Base-by-base conservation (phyloP, 495 filamentous ascomycete species). In the Xylaria acuta region DNA sequence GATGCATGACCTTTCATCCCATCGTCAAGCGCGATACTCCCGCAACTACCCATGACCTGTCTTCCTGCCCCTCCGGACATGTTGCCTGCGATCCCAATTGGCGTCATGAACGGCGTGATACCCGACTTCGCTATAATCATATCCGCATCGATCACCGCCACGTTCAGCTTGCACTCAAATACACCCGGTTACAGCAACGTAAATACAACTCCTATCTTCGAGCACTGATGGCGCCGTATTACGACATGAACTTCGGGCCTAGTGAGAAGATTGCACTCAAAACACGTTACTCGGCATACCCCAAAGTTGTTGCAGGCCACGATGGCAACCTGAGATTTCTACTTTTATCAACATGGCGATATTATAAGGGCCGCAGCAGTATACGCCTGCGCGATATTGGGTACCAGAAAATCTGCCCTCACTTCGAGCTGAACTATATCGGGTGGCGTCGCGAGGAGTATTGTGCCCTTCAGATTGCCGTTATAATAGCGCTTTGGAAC, bases 281-380 rank as follows among this genome's bases (percentile, higher is more conserved):
- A 45, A 34, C n/a, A 2, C 18, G 12, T 6, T 67, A 54, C 34
- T 67, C 64, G 9, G 67, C 27, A 0, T 47, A 69, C 22, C 67
- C 67, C 20, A 45, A 36, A 20, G 6, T 69, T 38, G 38, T 34
- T 36, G 40, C 14, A 25, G 49, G 36, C 11, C 9, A 22, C 16
- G 22, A 69, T 30, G 67, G 67, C 8, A 49, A 60, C 5, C 53
- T 60, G 7, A 69, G n/a, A n/a, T 69, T 69, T 22, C 41, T 69
- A 0, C 30, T 60, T 38, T 25, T 60, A 1, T 60, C 54, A 47
- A 69, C 53, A 9, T 69, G 67, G 67, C 25, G 27, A 49, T 69
- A 22, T 49, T 8, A n/a, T 20, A 49, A 22, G 16, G 53, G 40
- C 0, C 0, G 2, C 5, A 6, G 20, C 1, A 7, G 14, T 3